Evolutionary conservation across 1,284 basidiomycete genomes (phyloP).

Genomic region (Cronartium quercuum): DNA sequence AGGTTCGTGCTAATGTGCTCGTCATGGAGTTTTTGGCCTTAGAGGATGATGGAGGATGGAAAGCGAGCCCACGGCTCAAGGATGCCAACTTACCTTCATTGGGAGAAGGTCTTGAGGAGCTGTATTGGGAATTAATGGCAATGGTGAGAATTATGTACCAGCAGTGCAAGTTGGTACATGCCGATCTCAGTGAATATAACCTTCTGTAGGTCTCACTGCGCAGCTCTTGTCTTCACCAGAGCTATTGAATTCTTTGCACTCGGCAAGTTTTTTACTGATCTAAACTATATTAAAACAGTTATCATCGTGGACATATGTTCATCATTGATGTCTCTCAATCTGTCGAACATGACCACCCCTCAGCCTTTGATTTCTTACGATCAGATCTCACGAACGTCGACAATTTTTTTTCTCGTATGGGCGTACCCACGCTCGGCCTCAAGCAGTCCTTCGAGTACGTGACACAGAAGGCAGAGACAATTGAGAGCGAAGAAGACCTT

Average conservation of each 20-base stretch:
- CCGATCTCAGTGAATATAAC: constrained; percentile 98
- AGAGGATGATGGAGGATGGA: constrained; percentile 56
- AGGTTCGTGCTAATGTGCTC: constrained; percentile 92
- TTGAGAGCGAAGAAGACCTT: constrained; percentile 46
- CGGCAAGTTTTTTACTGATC: background rate
- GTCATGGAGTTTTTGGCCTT: constrained; percentile 91
- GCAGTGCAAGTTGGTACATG: constrained; percentile 87
- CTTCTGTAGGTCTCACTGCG: constrained; percentile 64
- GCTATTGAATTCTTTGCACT: background rate
- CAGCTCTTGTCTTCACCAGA: background rate
- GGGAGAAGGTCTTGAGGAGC: constrained; percentile 52
- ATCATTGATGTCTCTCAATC: constrained; percentile 99
- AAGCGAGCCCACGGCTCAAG: constrained; percentile 62
- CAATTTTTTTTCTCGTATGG: constrained; percentile 76
- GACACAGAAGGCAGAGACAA: constrained; percentile 55
- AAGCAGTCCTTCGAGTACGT: constrained; percentile 82
- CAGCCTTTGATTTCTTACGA: constrained; percentile 90
- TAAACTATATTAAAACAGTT: constrained; percentile 46
- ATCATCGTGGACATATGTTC: constrained; percentile 64
- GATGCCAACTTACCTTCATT: constrained; percentile 65
- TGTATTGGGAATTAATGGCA: constrained; percentile 77
- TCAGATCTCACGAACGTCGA: constrained; percentile 88
- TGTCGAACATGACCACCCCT: constrained; percentile 95
- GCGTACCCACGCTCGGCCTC: constrained; percentile 71
- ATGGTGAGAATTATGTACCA: constrained; percentile 80